Evolutionary conservation across 495 filamentous ascomycete genomes (phyloP).

Genomic region (Penicillium maclennaniae): DNA sequence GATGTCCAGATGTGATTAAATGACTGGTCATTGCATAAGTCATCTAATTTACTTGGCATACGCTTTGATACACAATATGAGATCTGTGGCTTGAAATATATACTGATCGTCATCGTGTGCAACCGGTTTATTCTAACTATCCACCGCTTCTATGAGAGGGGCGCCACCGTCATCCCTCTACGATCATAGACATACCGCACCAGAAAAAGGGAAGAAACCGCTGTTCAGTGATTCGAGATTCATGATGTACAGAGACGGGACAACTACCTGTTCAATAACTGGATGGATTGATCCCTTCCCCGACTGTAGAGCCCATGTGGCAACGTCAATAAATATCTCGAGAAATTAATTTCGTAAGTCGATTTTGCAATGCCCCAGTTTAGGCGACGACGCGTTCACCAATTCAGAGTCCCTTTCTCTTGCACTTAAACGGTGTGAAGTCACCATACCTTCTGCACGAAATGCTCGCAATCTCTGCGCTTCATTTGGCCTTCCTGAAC

Average conservation of each 20-base stretch:
- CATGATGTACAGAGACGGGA: too few relatives aligned
- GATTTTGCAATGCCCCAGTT: too few relatives aligned
- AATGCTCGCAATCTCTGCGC: constrained; percentile 39
- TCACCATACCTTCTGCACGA: constrained; percentile 41
- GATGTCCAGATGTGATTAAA: not conserved
- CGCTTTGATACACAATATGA: not conserved
- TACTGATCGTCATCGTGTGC: not conserved
- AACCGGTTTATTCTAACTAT: not conserved
- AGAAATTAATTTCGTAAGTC: too few relatives aligned
- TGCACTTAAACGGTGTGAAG: constrained; percentile 4
- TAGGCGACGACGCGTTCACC: too few relatives aligned
- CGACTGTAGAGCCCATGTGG: not conserved
- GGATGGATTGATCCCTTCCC: too few relatives aligned
- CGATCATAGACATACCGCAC: too few relatives aligned
- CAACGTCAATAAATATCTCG: too few relatives aligned
- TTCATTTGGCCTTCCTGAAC: constrained; percentile 34
- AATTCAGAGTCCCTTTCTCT: too few relatives aligned
- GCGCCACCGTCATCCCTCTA: not conserved
- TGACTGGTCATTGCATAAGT: not conserved
- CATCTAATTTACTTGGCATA: not conserved
- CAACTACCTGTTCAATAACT: too few relatives aligned
- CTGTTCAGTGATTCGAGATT: too few relatives aligned
- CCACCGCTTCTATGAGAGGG: not conserved
- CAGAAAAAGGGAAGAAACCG: too few relatives aligned
- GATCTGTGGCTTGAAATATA: not conserved